phyloP scores from a whole-genome alignment of 2,329 filamentous ascomycete species.

The Neopestalotiopsis clavispora region DNA sequence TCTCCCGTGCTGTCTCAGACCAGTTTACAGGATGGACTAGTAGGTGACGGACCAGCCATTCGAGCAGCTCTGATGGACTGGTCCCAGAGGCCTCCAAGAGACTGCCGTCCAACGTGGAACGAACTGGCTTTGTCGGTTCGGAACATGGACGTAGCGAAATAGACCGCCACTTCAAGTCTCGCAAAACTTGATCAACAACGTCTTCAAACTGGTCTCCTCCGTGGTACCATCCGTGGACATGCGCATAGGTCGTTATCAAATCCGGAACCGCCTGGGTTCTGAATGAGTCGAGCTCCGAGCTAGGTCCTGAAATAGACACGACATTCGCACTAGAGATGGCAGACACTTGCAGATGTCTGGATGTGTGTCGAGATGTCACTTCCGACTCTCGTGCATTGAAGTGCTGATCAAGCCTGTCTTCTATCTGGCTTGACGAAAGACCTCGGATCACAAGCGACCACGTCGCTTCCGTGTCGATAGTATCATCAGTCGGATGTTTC shows the following conservation, averaged over 20 bases:
- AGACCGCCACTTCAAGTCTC: conserved; percentile 2
- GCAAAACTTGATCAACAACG: conserved; percentile 15
- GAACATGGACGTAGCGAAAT: conserved; percentile 14
- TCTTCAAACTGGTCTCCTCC: conserved; percentile 16
- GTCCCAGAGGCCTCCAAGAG: conserved; percentile 9
- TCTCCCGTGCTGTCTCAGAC: conserved; percentile 5
- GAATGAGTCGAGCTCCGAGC: conserved; percentile 7
- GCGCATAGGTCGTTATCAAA: conserved; percentile 4
- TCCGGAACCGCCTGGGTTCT: background rate
- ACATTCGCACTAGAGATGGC: conserved; percentile 5
- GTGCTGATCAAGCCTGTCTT: conserved; percentile 6
- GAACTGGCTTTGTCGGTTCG: conserved; percentile 6
- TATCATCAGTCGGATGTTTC: background rate
- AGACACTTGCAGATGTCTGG: conserved; percentile 13
- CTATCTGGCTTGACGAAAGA: conserved; percentile 4
- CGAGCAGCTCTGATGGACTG: background rate
- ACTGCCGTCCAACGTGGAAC: conserved; percentile 16
- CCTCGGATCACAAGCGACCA: conserved; percentile 14
- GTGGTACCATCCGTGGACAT: conserved; percentile 20
- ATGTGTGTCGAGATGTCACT: background rate
- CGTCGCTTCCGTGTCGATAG: conserved; percentile 5
- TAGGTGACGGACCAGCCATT: conserved; percentile 12
- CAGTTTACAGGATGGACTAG: conserved; percentile 16
- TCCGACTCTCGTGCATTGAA: background rate
- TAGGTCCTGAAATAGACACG: conserved; percentile 16